Base-by-base conservation (phyloP, 257 asterid species). In the Fraxinus americana region DNA sequence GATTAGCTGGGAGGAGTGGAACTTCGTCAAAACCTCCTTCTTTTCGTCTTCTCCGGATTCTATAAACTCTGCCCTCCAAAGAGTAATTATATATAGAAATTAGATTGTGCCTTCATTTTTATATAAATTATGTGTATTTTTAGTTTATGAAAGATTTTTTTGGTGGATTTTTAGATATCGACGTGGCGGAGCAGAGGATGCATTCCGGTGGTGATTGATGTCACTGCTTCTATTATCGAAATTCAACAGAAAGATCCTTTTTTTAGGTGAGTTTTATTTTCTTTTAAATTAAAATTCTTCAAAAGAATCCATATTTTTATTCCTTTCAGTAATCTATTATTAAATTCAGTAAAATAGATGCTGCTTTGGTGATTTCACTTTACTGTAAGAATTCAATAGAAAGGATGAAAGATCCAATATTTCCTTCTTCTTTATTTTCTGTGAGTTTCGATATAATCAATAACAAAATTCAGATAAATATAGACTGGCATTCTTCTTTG, bases 161-260 rank as follows among this genome's bases (percentile, higher is more conserved):
- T 38, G 2, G 70, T 74, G 72, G 73, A 8, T 77, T 82, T 84
- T 73, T 79, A 94, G 98, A 86, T 92, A 83, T 78, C 89, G 13
- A 83, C 98, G 36, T 94, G 98, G 98, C 83, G 94, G 81, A 88
- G 92, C 86, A 91, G 98, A 84, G 97, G 97, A 4, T 88, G 98
- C 86, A 74, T 83, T 72, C 98, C 96, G 0, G 90, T 90, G 43
- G 79, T 79, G 50, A 81, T 92, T 74, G 98, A 90, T 10, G 92
- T 89, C 65, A 87, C 98, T 12, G 95, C 97, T 59, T 89, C 94
- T 72, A 78, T 94, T 66, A 78, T 92, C 27, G 98, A 92, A 77
- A 92, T 87, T 87, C 98, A 88, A 87, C 98, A 91, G 85, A 86
- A 88, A 80, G 98, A 94, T 86, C 90, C 91, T 0, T 91, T 70